Conservation (phyloP, 257 asterid species). For the Rauvolfia tetraphylla region DNA sequence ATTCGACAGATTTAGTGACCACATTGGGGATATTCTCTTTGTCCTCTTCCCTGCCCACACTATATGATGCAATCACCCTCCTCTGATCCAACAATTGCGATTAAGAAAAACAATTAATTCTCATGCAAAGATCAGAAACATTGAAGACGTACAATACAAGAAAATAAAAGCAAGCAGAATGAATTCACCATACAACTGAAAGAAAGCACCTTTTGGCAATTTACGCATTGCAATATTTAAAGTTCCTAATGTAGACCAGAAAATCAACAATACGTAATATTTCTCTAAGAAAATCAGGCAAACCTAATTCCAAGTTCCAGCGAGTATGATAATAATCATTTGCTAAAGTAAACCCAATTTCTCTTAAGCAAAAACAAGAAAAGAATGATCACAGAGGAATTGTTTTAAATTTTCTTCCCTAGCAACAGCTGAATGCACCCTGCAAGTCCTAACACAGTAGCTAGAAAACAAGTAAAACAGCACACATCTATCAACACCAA, state of each 20-base stretch:
- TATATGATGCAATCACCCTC: constrained; percentile 43
- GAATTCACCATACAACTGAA: not conserved
- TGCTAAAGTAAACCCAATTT: not conserved
- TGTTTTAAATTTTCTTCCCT: not conserved
- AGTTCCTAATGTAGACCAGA: not conserved
- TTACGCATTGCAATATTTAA: not conserved
- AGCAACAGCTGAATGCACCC: not conserved
- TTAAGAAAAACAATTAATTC: not conserved
- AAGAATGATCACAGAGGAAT: not conserved
- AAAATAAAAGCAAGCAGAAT: not conserved
- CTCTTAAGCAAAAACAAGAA: not conserved
- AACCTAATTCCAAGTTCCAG: too few relatives aligned
- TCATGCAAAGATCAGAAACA: not conserved
- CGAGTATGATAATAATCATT: too few relatives aligned
- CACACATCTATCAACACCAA: not conserved
- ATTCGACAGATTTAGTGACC: constrained; percentile 2
- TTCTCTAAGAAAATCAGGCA: not conserved
- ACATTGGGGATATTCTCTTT: constrained; percentile 7
- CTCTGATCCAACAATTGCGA: constrained; percentile 45
- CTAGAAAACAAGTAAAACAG: not conserved
- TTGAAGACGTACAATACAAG: not conserved
- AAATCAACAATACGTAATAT: too few relatives aligned
- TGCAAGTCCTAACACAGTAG: not conserved
- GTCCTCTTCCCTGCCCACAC: constrained; percentile 22
- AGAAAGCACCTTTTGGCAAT: not conserved